Evolutionary conservation across 1,284 basidiomycete species (phyloP).

Genomic region (Albatrellus sp.): DNA sequence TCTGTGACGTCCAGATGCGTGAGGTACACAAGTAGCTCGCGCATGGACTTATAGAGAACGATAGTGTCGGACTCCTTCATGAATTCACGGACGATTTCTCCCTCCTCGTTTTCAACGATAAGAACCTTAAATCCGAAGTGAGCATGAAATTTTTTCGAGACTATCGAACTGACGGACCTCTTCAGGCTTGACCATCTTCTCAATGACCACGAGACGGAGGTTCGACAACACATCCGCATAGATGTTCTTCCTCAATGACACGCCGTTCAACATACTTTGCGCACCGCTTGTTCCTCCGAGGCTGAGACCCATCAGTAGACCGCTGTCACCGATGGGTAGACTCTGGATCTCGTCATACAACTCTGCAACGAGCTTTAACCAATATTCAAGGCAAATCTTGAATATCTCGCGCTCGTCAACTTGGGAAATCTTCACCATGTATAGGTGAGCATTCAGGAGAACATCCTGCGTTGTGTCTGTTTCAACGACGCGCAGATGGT

Average conservation of each 20-base stretch:
- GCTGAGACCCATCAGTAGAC: slow-evolving; percentile 87
- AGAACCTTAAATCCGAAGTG: slow-evolving; percentile 52
- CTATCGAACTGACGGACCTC: slow-evolving; percentile 49
- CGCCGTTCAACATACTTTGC: slow-evolving; percentile 58
- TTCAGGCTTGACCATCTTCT: slow-evolving; percentile 99
- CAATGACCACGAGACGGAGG: slow-evolving; percentile 91
- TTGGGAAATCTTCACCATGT: slow-evolving; percentile 97
- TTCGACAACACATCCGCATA: slow-evolving; percentile 94
- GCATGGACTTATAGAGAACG: slow-evolving; percentile 98
- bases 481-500: slow-evolving; percentile 88
- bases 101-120: slow-evolving; percentile 99
- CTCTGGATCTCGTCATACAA: slow-evolving; percentile 97
- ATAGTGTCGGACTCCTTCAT: slow-evolving; percentile 99
- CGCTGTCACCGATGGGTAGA: slow-evolving; percentile 86
- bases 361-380: slow-evolving; percentile 95
- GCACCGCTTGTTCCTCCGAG: slow-evolving; percentile 58
- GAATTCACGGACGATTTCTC: slow-evolving; percentile 98
- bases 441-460: slow-evolving; percentile 91
- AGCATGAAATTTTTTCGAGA: slow-evolving; percentile 8
- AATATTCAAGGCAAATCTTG: slow-evolving; percentile 99
- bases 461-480: slow-evolving; percentile 88
- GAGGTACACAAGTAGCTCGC: slow-evolving; percentile 92
- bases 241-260: slow-evolving; percentile 84
- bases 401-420: slow-evolving; percentile 99
- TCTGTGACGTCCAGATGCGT: slow-evolving; percentile 95